phyloP scores from a whole-genome alignment of 345 rosid genomes.

The Dipteronia sinensis region DNA sequence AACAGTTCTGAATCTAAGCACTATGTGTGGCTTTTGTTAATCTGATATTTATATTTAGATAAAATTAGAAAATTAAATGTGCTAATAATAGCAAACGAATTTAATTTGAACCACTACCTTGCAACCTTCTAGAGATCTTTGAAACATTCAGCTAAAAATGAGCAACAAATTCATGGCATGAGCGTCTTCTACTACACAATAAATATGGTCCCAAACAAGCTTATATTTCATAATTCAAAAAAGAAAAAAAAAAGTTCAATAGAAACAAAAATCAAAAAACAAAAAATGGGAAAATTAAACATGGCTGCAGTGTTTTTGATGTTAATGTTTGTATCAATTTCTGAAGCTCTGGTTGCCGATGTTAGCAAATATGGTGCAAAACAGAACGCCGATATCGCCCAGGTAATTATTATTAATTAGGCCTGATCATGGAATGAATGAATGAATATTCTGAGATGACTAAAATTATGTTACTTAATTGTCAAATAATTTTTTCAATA shows the following conservation, averaged over 20 bases:
- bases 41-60: background rate
- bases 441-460: background rate
- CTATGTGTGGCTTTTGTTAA: no score
- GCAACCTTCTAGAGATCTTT: background rate
- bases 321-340: conserved; percentile 1
- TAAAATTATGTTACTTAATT: no score
- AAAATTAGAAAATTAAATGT: background rate
- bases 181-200: background rate
- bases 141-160: background rate
- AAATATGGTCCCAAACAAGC: background rate
- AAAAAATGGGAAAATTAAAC: background rate
- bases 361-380: conserved; percentile 28
- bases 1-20: no score
- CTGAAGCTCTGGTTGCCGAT: conserved; percentile 16
- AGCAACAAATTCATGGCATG: background rate
- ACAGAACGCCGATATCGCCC: conserved; percentile 14
- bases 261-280: background rate
- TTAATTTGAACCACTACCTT: background rate
- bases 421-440: background rate
- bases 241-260: background rate
- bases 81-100: background rate
- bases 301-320: background rate
- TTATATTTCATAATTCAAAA: background rate
- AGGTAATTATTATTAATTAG: conserved; percentile 6
- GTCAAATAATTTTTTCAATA: no score